These are phyloP conservation scores for Gonapodya sp. DNA, from an alignment of 192 early-diverging fungal species.

Conservation along the genomic window DNA sequence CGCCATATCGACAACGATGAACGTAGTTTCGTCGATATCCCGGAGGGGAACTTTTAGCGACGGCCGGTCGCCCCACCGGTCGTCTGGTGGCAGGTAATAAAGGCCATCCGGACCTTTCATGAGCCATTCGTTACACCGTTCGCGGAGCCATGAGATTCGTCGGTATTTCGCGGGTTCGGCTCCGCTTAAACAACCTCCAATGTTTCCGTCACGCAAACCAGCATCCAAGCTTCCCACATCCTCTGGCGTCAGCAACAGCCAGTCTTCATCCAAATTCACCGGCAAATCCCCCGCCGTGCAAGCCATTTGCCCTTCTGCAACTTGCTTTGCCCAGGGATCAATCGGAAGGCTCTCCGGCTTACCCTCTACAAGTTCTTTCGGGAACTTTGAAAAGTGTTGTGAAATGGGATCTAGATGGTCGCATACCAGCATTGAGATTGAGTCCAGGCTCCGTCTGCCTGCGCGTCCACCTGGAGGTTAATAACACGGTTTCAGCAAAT, in stretches of 20 bases:
- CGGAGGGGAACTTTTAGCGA: slow-evolving; percentile 25
- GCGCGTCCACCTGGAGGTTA: slow-evolving; percentile 65
- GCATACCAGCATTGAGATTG: slow-evolving; percentile 51
- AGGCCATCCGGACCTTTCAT: not conserved
- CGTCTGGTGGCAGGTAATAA: not conserved
- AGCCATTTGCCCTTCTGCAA: slow-evolving; percentile 49
- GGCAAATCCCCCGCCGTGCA: slow-evolving; percentile 63
- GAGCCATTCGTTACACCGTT: not conserved
- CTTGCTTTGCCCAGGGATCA: slow-evolving; percentile 23
- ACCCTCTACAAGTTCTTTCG: slow-evolving; percentile 38
- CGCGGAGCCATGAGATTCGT: not conserved
- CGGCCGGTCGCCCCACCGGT: slow-evolving; percentile 17
- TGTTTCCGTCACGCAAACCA: not conserved
- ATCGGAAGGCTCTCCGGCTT: slow-evolving; percentile 23
- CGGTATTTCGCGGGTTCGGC: not conserved
- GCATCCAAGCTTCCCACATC: not conserved
- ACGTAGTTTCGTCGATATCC: slow-evolving; percentile 7
- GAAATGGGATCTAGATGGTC: slow-evolving; percentile 37
- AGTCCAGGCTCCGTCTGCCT: slow-evolving; percentile 47
- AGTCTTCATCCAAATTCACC: slow-evolving; percentile 13
- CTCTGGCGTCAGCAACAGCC: not conserved
- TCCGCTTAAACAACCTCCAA: not conserved
- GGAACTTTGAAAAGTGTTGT: slow-evolving; percentile 33
- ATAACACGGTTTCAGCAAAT: too few species aligned
- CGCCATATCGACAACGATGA: slow-evolving; percentile 15